Percentiles rank a stretch among this genome's conserved stretches.
Evolutionary conservation across 75 land plant genomes (phyloP).

Genomic region (Picea glauca): DNA sequence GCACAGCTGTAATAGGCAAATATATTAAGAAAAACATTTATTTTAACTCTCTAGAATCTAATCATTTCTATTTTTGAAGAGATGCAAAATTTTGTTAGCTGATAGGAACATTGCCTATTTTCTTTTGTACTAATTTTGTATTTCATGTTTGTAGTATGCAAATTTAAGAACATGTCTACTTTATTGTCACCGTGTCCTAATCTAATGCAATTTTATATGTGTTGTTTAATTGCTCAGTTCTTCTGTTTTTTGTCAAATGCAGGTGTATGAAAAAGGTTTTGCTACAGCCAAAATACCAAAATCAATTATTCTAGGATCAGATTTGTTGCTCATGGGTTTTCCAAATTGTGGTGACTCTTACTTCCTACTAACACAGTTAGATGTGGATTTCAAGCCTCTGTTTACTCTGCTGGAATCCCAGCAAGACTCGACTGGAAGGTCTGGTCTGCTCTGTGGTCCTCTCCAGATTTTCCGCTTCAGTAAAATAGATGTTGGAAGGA

Average conservation of each 20-base stretch:
- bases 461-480: conserved; percentile 48
- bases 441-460: conserved; percentile 27
- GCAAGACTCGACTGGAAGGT: conserved; percentile 36
- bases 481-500: conserved; percentile 64
- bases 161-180: neutral
- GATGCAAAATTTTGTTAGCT: neutral
- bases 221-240: neutral
- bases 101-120: neutral
- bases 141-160: neutral
- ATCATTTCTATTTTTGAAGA: neutral
- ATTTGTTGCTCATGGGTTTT: conserved; percentile 78
- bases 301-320: conserved; percentile 42
- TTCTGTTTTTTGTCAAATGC: conserved; percentile 11
- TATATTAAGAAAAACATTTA: neutral
- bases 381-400: conserved; percentile 72
- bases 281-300: conserved; percentile 54
- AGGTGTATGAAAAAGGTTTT: conserved; percentile 80
- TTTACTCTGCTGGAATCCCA: conserved; percentile 75
- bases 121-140: neutral
- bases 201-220: neutral
- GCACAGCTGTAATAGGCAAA: neutral
- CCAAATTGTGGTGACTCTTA: conserved; percentile 76
- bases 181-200: neutral
- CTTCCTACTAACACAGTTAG: conserved; percentile 77
- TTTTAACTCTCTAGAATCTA: neutral